Evolutionary conservation across 148 eudicot genomes (phyloP).

Genomic region (Chenopodium album): DNA sequence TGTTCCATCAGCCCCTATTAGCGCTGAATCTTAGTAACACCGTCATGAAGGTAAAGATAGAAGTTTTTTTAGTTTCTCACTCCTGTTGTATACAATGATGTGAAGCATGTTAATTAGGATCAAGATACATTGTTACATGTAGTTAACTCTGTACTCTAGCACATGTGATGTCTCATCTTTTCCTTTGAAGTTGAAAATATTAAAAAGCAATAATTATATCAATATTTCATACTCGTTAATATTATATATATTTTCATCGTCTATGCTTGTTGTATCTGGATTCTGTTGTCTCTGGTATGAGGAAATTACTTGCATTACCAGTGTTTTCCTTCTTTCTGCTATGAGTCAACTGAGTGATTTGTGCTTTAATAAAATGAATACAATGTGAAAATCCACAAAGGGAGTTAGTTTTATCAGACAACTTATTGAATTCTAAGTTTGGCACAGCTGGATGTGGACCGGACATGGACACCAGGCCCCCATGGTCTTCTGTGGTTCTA

Average conservation of each 20-base stretch:
- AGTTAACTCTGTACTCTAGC: slow-evolving; percentile 3
- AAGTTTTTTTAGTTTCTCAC: slow-evolving; percentile 1
- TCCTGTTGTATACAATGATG: background rate
- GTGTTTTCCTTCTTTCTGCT: background rate
- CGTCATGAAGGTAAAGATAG: slow-evolving; percentile 8
- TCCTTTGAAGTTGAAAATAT: too few relatives aligned
- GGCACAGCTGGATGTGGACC: background rate
- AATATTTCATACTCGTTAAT: background rate
- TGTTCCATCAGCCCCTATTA: slow-evolving; percentile 50
- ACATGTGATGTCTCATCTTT: background rate
- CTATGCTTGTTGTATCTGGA: background rate
- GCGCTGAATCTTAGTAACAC: slow-evolving; percentile 17
- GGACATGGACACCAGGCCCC: background rate
- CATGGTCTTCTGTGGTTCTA: background rate
- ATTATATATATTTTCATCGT: background rate
- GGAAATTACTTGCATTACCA: background rate
- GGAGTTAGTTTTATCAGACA: background rate
- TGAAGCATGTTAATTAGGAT: background rate
- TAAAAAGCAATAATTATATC: background rate
- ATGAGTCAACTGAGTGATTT: background rate
- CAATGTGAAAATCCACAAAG: background rate
- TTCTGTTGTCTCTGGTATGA: background rate
- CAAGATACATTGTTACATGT: background rate
- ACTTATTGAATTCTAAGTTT: background rate
- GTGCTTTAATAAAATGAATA: background rate